Percentiles rank a stretch among this genome's conserved stretches.
These are phyloP conservation scores for Aspergillus transmontanensis DNA, from an alignment of 2,329 filamentous ascomycete genomes.

Conservation along the genomic window DNA sequence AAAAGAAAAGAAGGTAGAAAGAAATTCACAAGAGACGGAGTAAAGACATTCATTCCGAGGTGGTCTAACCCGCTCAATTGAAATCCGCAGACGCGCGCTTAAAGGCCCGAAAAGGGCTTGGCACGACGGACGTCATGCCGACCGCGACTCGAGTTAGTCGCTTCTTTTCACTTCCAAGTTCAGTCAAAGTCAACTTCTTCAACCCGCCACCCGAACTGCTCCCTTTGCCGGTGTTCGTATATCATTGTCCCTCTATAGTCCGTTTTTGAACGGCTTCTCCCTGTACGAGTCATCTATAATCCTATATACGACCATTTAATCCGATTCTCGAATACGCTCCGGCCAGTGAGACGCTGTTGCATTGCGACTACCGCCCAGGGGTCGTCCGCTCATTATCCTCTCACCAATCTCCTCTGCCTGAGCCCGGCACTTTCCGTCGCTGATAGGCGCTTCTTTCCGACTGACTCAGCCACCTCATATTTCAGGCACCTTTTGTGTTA, in stretches of 20 bases:
- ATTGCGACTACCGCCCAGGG: conserved; percentile 27
- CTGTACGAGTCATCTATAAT: conserved; percentile 6
- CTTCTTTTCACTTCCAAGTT: conserved; percentile 21
- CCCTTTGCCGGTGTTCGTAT: background rate
- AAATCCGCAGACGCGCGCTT: conserved; percentile 34
- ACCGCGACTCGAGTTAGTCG: conserved; percentile 19
- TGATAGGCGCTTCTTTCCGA: background rate
- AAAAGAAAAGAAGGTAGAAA: background rate
- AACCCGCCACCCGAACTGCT: conserved; percentile 15
- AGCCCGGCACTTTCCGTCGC: conserved; percentile 7
- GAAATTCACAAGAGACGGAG: background rate
- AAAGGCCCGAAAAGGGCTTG: conserved; percentile 27
- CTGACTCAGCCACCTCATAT: conserved; percentile 11
- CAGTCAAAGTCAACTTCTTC: conserved; percentile 11
- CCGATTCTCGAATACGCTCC: conserved; percentile 3
- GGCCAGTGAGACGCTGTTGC: conserved; percentile 13
- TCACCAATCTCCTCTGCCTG: background rate
- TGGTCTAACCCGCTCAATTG: conserved; percentile 9
- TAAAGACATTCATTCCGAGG: conserved; percentile 14
- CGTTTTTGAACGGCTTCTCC: background rate
- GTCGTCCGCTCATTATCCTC: conserved; percentile 7
- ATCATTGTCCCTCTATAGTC: conserved; percentile 1
- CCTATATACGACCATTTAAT: conserved; percentile 17
- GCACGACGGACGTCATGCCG: conserved; percentile 35
- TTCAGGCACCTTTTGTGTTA: conserved; percentile 14